phyloP scores from a whole-genome alignment of 2,329 filamentous ascomycete genomes.

The Fusarium sp. region DNA sequence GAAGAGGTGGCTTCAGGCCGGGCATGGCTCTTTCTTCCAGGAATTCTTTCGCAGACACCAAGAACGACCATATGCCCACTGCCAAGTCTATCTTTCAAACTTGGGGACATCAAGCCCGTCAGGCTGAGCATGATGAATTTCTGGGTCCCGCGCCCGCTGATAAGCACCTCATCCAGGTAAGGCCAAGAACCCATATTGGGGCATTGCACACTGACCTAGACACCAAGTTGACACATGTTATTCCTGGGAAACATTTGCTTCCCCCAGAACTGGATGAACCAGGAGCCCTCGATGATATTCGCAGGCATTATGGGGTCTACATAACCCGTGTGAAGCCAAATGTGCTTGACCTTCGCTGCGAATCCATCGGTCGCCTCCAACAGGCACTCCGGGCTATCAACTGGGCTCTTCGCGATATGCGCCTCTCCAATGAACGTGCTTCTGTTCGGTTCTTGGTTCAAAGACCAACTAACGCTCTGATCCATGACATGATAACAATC shows the following conservation, averaged over 20 bases:
- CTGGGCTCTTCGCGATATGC: constrained; percentile 47
- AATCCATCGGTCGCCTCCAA: constrained; percentile 38
- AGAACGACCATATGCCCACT: constrained; percentile 20
- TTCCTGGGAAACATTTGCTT: constrained; percentile 43
- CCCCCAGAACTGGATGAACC: constrained; percentile 41
- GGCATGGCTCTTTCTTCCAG: background rate
- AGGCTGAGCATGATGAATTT: constrained; percentile 35
- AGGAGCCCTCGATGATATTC: constrained; percentile 42
- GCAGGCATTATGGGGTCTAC: constrained; percentile 45
- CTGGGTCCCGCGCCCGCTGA: constrained; percentile 39
- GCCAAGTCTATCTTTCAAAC: constrained; percentile 39
- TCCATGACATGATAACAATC: constrained; percentile 33
- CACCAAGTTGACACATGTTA: constrained; percentile 37
- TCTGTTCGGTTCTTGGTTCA: constrained; percentile 45
- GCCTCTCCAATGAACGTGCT: constrained; percentile 40
- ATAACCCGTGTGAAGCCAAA: constrained; percentile 41
- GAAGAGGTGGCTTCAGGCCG: background rate
- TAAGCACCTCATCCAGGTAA: constrained; percentile 41
- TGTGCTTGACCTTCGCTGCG: constrained; percentile 42
- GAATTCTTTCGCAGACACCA: constrained; percentile 1
- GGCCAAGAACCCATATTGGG: background rate
- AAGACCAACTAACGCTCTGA: constrained; percentile 22
- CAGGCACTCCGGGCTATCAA: constrained; percentile 45
- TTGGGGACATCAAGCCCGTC: constrained; percentile 25
- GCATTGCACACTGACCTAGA: background rate